Base-by-base conservation (phyloP, 768 basidiomycete species). In the Lactifluus volemus region DNA sequence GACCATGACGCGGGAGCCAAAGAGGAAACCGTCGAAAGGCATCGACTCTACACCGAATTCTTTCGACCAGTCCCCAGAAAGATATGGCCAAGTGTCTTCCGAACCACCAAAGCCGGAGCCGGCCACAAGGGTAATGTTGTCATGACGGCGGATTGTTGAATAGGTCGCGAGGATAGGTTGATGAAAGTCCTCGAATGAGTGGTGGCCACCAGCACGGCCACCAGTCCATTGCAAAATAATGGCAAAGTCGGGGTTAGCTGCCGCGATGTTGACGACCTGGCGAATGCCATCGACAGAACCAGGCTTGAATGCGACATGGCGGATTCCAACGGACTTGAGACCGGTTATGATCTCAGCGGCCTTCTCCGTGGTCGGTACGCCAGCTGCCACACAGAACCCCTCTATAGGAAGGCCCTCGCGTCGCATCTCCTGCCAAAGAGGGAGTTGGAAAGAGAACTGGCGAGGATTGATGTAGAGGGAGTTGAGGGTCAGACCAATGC, bases 341-440 rank as follows among this genome's bases (percentile, higher is more conserved):
- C 25, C 25, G 25, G 25, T 25, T 25, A 67, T 97, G 74, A 99
- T 98, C 74, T 98, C 96, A 49, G 86, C 86, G 2, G 96, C 95
- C 75, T 98, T 99, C 75, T 98, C 97, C 2, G 92, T 92, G 67
- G 83, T 89, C 9, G 97, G 97, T 67, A 99, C 91, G 69, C 96
- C 97, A 49, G 97, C 97, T 44, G 96, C 97, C 61, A 98, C 92
- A 71, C 95, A 98, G 76, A 99, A 96, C n/a, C 97, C 97, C 77
- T 99, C 96, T 64, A 98, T 79, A 12, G 97, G 97, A 3, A 95
- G 76, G 58, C 96, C 96, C 73, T 98, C 97, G 60, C 85, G 85
- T 64, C 92, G 86, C 89, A 99, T 89, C 75, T 97, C 92, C 72
- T 95, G 91, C 97, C 97, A 99, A 14, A 98, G 78, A 17, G 97